Evolutionary conservation across 73 alveolate species (phyloP).

Genomic region (Urostyla sp.): DNA sequence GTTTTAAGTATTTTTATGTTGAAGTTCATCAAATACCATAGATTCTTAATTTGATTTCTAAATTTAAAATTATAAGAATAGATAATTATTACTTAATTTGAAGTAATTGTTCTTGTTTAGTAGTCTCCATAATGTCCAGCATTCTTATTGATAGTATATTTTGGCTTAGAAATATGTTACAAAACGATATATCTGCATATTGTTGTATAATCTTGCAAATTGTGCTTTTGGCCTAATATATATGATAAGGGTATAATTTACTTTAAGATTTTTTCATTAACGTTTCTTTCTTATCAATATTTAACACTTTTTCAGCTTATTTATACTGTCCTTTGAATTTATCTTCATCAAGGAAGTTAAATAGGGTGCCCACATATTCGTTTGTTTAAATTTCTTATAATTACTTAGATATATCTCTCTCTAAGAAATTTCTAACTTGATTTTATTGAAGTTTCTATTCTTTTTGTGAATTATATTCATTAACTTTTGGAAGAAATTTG

Average conservation of each 20-base stretch:
- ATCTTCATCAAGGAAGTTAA: constrained; percentile 36
- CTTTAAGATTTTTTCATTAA: constrained; percentile 30
- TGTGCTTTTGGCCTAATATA: constrained; percentile 30
- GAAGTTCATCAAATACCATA: not conserved
- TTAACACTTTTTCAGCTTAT: constrained; percentile 25
- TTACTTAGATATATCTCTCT: no score
- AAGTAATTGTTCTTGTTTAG: no score
- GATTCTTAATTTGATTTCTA: not conserved
- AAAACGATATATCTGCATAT: constrained; percentile 13
- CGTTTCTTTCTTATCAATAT: constrained; percentile 34
- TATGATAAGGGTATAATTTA: not conserved
- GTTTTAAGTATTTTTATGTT: no score
- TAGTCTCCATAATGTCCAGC: no score
- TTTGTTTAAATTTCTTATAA: constrained; percentile 27
- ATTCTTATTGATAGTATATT: constrained; percentile 12
- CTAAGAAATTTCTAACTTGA: not conserved
- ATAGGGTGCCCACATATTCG: constrained; percentile 38
- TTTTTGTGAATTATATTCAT: constrained; percentile 3
- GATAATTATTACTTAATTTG: not conserved
- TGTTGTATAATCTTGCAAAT: constrained; percentile 19
- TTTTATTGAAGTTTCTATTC: not conserved
- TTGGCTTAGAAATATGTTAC: constrained; percentile 26
- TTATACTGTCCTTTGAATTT: constrained; percentile 19
- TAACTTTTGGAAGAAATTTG: constrained; percentile 28
- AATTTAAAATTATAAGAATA: not conserved